Conservation (phyloP, 2,329 filamentous ascomycete species). For the Sphaerulina musiva region DNA sequence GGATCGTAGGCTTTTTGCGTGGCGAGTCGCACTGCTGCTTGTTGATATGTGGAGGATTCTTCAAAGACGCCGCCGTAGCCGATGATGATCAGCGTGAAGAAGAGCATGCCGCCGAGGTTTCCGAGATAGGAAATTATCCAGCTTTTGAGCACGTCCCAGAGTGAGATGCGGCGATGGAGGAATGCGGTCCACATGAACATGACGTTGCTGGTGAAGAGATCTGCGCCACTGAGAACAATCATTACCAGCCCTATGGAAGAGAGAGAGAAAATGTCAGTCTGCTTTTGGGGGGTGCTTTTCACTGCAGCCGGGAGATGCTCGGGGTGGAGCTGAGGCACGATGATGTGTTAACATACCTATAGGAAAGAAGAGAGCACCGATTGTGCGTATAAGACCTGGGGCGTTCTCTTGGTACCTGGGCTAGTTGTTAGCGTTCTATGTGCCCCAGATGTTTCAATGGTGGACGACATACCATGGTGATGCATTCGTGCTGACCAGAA, state of each 20-base stretch:
- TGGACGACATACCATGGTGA: slow-evolving; percentile 21
- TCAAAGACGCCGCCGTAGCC: slow-evolving; percentile 29
- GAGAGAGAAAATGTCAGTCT: neutral
- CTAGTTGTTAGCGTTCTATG: too few species aligned
- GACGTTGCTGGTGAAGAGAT: slow-evolving; percentile 30
- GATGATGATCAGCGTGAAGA: slow-evolving; percentile 28
- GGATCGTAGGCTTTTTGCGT: slow-evolving; percentile 46
- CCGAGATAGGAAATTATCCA: slow-evolving; percentile 19
- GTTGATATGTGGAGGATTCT: slow-evolving; percentile 38
- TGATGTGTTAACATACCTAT: too few species aligned
- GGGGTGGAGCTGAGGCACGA: too few species aligned
- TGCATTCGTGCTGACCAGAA: slow-evolving; percentile 33
- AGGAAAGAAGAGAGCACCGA: slow-evolving; percentile 30
- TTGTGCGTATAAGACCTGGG: slow-evolving; percentile 29
- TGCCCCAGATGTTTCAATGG: too few species aligned
- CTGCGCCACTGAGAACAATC: slow-evolving; percentile 31
- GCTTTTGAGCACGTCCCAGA: slow-evolving; percentile 18
- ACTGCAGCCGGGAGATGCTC: too few species aligned
- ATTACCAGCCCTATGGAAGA: slow-evolving; percentile 29
- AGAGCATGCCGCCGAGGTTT: slow-evolving; percentile 34
- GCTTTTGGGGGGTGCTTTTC: neutral
- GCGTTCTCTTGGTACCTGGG: slow-evolving; percentile 27
- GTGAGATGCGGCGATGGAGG: slow-evolving; percentile 19
- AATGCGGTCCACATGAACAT: slow-evolving; percentile 25
- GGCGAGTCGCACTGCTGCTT: slow-evolving; percentile 42